Percentiles rank a stretch among this genome's conserved stretches.
phyloP scores from a whole-genome alignment of 2,329 filamentous ascomycete species.

The Paraconiothyrium brasiliense region DNA sequence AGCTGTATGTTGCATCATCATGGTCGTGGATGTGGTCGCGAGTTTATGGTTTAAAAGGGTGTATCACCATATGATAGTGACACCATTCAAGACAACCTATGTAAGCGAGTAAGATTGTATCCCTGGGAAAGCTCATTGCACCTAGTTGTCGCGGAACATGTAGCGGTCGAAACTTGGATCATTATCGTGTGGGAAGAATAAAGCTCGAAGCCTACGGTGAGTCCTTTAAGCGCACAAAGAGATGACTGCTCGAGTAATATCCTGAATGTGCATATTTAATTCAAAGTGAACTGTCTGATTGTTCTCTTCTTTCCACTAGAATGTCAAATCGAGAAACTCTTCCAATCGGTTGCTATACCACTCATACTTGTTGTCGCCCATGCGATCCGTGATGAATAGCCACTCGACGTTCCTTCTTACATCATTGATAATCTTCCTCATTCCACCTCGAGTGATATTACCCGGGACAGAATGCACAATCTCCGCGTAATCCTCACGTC shows the following conservation, averaged over 20 bases:
- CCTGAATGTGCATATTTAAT: no score
- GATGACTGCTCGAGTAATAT: background rate
- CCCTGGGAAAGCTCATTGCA: slow-evolving; percentile 16
- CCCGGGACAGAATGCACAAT: slow-evolving; percentile 31
- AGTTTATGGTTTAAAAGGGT: slow-evolving; percentile 14
- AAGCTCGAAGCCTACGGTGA: background rate
- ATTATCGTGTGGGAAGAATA: background rate
- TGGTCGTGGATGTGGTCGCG: slow-evolving; percentile 12
- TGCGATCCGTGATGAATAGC: slow-evolving; percentile 34
- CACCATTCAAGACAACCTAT: background rate
- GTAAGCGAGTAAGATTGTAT: slow-evolving; percentile 9
- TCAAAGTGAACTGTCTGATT: background rate
- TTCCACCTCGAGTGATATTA: slow-evolving; percentile 19
- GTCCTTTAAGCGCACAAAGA: background rate
- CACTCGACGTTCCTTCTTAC: slow-evolving; percentile 32
- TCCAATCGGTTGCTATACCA: slow-evolving; percentile 30
- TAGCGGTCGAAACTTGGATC: background rate
- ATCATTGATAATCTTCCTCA: slow-evolving; percentile 34
- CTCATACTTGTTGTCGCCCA: slow-evolving; percentile 26
- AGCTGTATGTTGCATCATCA: slow-evolving; percentile 12
- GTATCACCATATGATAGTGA: background rate
- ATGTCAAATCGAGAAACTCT: slow-evolving; percentile 32
- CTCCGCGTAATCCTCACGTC: slow-evolving; percentile 29
- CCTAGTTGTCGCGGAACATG: background rate
- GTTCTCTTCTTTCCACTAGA: slow-evolving; percentile 6